phyloP scores from a whole-genome alignment of 352 stramenopile genomes.

The Blastocystis sp. region DNA sequence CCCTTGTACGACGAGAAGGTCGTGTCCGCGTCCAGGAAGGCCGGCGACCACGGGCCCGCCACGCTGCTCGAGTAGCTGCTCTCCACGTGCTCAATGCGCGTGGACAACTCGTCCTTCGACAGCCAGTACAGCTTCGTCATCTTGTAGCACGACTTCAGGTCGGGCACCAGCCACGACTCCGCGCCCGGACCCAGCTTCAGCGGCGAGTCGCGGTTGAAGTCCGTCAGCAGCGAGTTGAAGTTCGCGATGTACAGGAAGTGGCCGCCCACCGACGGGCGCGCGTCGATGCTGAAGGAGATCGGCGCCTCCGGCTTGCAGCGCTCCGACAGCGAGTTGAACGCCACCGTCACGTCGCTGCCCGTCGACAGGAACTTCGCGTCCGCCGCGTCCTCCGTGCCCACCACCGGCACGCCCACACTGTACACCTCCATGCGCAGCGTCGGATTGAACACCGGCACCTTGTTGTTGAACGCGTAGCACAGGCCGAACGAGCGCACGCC shows the following conservation, averaged over 20 bases:
- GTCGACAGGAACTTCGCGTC: slow-evolving; percentile 20
- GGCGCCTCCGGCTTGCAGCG: slow-evolving; percentile 58
- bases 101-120: not conserved
- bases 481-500: slow-evolving; percentile 20
- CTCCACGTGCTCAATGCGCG: slow-evolving; percentile 21
- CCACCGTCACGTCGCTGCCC: slow-evolving; percentile 42
- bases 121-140: slow-evolving; percentile 60
- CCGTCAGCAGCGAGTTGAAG: slow-evolving; percentile 52
- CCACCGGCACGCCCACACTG: slow-evolving; percentile 10
- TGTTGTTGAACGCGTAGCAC: slow-evolving; percentile 62
- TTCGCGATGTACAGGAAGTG: slow-evolving; percentile 67
- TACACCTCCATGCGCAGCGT: slow-evolving; percentile 58
- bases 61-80: slow-evolving; percentile 34
- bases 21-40: slow-evolving; percentile 11
- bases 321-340: slow-evolving; percentile 14
- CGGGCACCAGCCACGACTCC: slow-evolving; percentile 56
- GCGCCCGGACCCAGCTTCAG: slow-evolving; percentile 22
- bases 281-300: slow-evolving; percentile 13
- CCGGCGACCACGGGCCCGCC: slow-evolving; percentile 41
- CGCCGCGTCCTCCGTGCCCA: slow-evolving; percentile 32
- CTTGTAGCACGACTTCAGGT: slow-evolving; percentile 41
- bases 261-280: slow-evolving; percentile 37
- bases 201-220: slow-evolving; percentile 19
- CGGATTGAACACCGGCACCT: slow-evolving; percentile 11
- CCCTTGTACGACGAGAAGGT: slow-evolving; percentile 21